phyloP scores from a whole-genome alignment of 2,329 filamentous ascomycete genomes.

The Cladophialophora chaetospira region DNA sequence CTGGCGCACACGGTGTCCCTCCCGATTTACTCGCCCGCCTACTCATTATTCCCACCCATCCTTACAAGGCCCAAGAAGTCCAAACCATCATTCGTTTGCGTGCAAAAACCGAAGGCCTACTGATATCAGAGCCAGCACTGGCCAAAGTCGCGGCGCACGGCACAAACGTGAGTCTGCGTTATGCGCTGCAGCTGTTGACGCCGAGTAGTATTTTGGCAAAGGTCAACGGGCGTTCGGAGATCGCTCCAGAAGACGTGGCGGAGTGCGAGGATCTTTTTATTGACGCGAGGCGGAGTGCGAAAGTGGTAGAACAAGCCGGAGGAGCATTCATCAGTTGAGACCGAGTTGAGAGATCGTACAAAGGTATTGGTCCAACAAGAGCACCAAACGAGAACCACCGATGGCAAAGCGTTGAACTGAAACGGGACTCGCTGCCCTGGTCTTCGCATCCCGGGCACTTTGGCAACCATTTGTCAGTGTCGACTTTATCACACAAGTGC shows the following conservation, averaged over 20 bases:
- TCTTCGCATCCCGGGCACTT: no score
- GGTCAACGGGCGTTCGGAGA: slow-evolving; percentile 75
- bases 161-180: slow-evolving; percentile 84
- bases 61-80: slow-evolving; percentile 86
- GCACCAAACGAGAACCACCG: no score
- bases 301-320: slow-evolving; percentile 66
- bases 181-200: slow-evolving; percentile 88
- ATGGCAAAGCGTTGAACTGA: no score
- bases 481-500: no score
- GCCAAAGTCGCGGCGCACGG: slow-evolving; percentile 86
- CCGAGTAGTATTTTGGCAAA: slow-evolving; percentile 88
- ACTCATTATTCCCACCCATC: slow-evolving; percentile 92
- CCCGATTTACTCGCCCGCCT: slow-evolving; percentile 90
- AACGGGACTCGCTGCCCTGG: no score
- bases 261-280: slow-evolving; percentile 85
- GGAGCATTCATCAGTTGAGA: slow-evolving; percentile 65
- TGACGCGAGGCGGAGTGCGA: slow-evolving; percentile 76
- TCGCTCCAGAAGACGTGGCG: slow-evolving; percentile 73
- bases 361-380: no score
- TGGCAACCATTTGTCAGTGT: no score
- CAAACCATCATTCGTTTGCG: slow-evolving; percentile 87
- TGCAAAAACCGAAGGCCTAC: slow-evolving; percentile 76
- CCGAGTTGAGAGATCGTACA: no score
- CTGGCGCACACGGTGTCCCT: slow-evolving; percentile 89
- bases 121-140: slow-evolving; percentile 77